Conservation (phyloP, 106 monocot genomes). For the Dioscorea zingiberensis region DNA sequence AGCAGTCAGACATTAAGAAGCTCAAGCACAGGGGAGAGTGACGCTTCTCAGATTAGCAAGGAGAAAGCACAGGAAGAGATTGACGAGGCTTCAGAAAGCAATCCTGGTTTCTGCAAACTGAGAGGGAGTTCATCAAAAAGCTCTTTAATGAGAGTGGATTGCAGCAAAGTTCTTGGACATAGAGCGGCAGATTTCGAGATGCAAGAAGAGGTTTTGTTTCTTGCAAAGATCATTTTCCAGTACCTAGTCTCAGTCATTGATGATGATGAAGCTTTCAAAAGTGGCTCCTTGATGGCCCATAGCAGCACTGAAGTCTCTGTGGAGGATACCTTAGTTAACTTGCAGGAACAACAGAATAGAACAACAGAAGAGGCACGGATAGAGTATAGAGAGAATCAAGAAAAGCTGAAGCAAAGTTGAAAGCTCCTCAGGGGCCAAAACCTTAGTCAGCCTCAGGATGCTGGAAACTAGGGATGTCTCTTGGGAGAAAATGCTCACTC, state of each 20-base stretch:
- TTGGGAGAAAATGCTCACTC: neutral
- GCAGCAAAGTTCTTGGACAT: slow-evolving; percentile 12
- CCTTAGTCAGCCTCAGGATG: neutral
- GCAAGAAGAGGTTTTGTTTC: slow-evolving; percentile 11
- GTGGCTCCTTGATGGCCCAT: slow-evolving; percentile 8
- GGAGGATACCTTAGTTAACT: slow-evolving; percentile 9
- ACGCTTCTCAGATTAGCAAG: slow-evolving; percentile 3
- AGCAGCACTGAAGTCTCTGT: slow-evolving; percentile 6
- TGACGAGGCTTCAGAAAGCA: slow-evolving; percentile 12
- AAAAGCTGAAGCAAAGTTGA: slow-evolving; percentile 1
- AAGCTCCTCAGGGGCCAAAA: slow-evolving; percentile 2
- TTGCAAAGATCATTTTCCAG: slow-evolving; percentile 12
- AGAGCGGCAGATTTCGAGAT: slow-evolving; percentile 4
- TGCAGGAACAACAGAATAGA: slow-evolving; percentile 9
- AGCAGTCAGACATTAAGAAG: neutral
- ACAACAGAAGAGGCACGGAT: neutral
- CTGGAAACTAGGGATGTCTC: neutral
- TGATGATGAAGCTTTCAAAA: slow-evolving; percentile 6
- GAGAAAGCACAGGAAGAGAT: slow-evolving; percentile 11
- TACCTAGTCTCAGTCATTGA: neutral
- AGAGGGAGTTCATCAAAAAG: slow-evolving; percentile 10
- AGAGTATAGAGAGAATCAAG: slow-evolving; percentile 2
- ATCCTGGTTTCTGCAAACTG: slow-evolving; percentile 10
- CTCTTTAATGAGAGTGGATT: slow-evolving; percentile 4
- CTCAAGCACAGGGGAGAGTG: neutral